These are phyloP conservation scores for Backusella tuberculispora DNA, from an alignment of 192 early-diverging fungal genomes.

Conservation along the genomic window DNA sequence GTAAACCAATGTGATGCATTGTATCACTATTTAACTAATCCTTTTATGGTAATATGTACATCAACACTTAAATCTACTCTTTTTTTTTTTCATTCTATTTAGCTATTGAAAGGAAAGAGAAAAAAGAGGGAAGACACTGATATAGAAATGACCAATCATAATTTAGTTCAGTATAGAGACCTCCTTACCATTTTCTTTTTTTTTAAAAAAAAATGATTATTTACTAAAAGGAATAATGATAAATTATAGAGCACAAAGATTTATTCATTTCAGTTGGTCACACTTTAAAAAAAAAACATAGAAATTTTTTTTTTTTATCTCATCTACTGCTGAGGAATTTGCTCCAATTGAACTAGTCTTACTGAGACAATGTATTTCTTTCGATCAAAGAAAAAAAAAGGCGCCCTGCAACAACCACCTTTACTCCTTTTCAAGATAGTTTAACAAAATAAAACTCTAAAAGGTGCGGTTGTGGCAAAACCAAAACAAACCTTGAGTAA, in stretches of 20 bases:
- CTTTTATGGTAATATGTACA: not conserved
- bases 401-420: no score
- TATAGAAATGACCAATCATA: not conserved
- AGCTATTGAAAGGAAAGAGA: slow-evolving; percentile 4
- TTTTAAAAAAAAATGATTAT: not conserved
- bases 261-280: no score
- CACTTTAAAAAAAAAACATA: no score
- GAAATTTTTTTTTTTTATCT: no score
- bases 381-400: no score
- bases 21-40: not conserved
- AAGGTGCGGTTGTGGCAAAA: not conserved
- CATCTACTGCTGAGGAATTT: no score
- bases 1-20: slow-evolving; percentile 15
- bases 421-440: slow-evolving; percentile 5
- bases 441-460: not conserved
- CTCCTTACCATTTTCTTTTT: not conserved
- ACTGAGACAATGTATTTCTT: no score
- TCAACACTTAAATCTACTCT: not conserved
- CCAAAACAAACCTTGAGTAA: slow-evolving; percentile 1
- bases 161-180: not conserved
- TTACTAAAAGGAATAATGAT: no score
- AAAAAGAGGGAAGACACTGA: not conserved
- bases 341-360: no score
- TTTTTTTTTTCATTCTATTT: not conserved
- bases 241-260: no score